Base-by-base conservation (phyloP, 1,284 basidiomycete species). In the Irpex rosettiformis region DNA sequence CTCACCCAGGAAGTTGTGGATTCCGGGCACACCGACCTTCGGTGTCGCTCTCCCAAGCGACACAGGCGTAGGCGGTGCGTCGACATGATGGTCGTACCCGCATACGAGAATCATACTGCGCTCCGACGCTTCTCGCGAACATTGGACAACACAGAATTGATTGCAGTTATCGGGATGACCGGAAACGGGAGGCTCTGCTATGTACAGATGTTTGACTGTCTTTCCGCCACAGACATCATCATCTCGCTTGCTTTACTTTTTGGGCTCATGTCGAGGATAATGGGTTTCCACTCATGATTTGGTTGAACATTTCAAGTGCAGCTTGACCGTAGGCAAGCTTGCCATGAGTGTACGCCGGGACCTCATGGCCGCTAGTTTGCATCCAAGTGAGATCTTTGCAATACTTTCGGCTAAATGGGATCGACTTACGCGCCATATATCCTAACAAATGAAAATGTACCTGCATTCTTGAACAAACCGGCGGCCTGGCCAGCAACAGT, bases 381-480 rank as follows among this genome's bases (percentile, higher is more conserved):
- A 2, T 18, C 43, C 21, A 45, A 22, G 43, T 45, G 21, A 45
- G 43, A 45, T 52, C 49, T 28, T 52, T 29, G 49, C 18, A 52
- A 27, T n/a, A 25, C 6, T n/a, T 27, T n/a, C 49, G 49, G 25
- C 18, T 28, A 28, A 52, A 40, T 47, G 51, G 51, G 11, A 42
- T 11, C 22, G 5, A 67, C 67, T 66, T 61, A 69, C 53, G 83
- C 80, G 48, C 79, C 81, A 58, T 72, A 80, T 22, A 85, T 74
- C 18, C 83, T 77, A 28, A 86, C 68, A 62, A 85, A 86, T 5
- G 83, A 84, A 69, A 86, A 81, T 2, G 77, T 82, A 2, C 83
- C 83, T 1, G 83, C 81, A 56, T 83, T 84, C 73, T 85, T 86
- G 72, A 73, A 84, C 42, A 80, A 66, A 1, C 82, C 84, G 2